Evolutionary conservation across 2,329 filamentous ascomycete species (phyloP), one percentile per base, ranked within the genome.

Genomic region (Cladosporium sp.): DNA sequence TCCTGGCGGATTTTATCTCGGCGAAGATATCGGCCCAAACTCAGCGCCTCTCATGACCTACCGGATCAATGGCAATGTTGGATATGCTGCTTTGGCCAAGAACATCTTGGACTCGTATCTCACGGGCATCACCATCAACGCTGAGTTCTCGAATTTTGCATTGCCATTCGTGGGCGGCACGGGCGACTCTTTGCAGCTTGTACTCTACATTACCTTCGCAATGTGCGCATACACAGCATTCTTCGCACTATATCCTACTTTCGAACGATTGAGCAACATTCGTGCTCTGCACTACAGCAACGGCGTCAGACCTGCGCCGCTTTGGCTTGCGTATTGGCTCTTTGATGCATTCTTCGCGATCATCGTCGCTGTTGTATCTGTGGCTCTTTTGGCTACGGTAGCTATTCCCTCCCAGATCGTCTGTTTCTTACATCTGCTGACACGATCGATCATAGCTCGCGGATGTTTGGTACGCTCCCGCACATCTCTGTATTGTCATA

Each of bases 241-340:
- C 79, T 95, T 96, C 71, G 86, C 90, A 0, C 81, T 97, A 3
- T 96, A 96, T 71, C 91, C 92, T 0, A 96, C 91, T 14, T 82
- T 90, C 34, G 93, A 97, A 76, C 85, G 92, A 34, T 81, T 91
- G 14, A 82, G 87, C 57, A 89, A 92, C 69, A 91, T 97, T 28
- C 87, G 93, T 57, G 89, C 90, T 14, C 81, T 97, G 49, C 89
- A 96, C 76, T 96, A 95, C 77, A 94, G 91, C 62, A 96, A 96
- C 73, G 93, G 93, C 46, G 92, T 96, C 23, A 84, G 90, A 6
- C 88, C 90, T 0, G 81, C 91, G 10, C 91, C 92, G 0, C 81
- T 96, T 5, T 97, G 93, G 93, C 77, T 91, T 6, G 91, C 93
- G 1, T 95, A 97, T 73, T 81, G 89, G 1, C 74, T 82, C 0